phyloP scores from a whole-genome alignment of 208 protist genomes.

The Leishmania tarentolae region DNA sequence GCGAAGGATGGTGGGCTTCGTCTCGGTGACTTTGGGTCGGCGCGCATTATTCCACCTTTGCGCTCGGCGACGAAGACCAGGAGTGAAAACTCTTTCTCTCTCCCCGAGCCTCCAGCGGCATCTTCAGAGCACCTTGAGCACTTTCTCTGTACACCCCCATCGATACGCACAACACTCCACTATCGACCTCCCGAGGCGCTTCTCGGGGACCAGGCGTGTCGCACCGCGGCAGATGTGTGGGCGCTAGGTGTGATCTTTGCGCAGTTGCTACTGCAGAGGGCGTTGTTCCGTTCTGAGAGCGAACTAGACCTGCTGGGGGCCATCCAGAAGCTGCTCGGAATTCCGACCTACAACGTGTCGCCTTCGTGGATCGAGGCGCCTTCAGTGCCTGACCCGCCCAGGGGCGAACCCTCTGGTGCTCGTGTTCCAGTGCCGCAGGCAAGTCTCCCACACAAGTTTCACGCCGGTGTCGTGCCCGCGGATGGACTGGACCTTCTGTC shows the following conservation, averaged over 20 bases:
- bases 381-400: not conserved
- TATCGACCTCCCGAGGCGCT: conserved; percentile 87
- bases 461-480: conserved; percentile 38
- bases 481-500: conserved; percentile 75
- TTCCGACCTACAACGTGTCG: not conserved
- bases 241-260: conserved; percentile 85
- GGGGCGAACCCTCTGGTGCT: not conserved
- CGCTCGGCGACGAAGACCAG: not conserved
- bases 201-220: conserved; percentile 62
- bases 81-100: not conserved
- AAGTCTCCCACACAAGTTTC: conserved; percentile 73
- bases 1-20: conserved; percentile 61
- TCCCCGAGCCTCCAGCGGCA: not conserved
- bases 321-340: conserved; percentile 83
- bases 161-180: conserved; percentile 83
- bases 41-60: conserved; percentile 48
- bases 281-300: conserved; percentile 65
- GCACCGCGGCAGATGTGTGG: conserved; percentile 83
- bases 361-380: not conserved
- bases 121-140: not conserved
- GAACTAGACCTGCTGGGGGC: conserved; percentile 81
- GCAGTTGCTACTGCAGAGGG: conserved; percentile 77
- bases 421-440: conserved; percentile 14
- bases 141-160: conserved; percentile 59
- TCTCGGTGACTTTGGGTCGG: conserved; percentile 89